Conservation (phyloP, 192 early-diverging fungal species). For the Rhizophagus prolifer region DNA sequence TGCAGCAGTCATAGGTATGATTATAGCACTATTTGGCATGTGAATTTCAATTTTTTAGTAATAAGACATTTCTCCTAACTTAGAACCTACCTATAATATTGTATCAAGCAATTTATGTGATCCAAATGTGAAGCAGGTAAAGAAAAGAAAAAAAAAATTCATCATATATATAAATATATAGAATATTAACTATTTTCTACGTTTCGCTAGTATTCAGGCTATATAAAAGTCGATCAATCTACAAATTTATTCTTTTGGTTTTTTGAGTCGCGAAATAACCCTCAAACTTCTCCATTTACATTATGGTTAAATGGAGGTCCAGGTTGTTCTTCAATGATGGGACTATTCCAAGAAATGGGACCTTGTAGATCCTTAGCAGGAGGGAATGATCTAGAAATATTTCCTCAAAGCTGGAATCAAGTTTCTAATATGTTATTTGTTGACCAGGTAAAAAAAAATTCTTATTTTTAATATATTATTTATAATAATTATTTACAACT, state of each 20-base stretch:
- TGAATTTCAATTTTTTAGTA: too few relatives aligned
- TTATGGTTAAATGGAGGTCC: constrained; percentile 53
- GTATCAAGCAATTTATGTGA: constrained; percentile 15
- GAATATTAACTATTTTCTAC: neutral
- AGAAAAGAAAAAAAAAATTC: too few relatives aligned
- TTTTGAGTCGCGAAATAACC: too few relatives aligned
- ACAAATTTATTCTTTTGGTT: too few relatives aligned
- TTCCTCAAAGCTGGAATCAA: constrained; percentile 28
- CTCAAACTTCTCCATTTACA: too few relatives aligned
- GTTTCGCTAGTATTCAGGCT: constrained; percentile 1
- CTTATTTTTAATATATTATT: too few relatives aligned
- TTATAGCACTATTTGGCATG: too few relatives aligned
- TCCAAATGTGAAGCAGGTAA: constrained; percentile 4
- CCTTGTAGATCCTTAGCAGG: constrained; percentile 80
- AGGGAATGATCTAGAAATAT: constrained; percentile 44
- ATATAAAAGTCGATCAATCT: neutral
- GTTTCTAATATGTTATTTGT: constrained; percentile 21
- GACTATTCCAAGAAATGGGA: constrained; percentile 78
- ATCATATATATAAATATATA: too few relatives aligned
- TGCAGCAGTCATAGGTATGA: too few relatives aligned
- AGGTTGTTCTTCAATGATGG: constrained; percentile 76
- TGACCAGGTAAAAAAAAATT: constrained; percentile 3
- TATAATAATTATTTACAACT: neutral
- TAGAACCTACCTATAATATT: neutral
- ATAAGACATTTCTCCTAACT: too few relatives aligned